Evolutionary conservation across 1,284 basidiomycete genomes (phyloP).

Genomic region (Ustilago cynodontis): DNA sequence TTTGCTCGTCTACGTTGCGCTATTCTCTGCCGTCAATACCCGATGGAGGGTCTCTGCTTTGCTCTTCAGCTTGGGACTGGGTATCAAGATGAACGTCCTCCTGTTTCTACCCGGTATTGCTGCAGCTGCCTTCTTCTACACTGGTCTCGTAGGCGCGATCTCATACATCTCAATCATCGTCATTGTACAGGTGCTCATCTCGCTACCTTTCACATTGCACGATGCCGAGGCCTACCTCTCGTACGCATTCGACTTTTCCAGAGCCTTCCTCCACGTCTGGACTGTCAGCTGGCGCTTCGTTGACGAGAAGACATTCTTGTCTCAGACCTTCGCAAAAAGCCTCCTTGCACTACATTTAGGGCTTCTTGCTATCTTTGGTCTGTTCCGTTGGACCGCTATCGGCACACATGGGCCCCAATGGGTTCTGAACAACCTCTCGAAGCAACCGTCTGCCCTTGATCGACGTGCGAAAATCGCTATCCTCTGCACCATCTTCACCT

Average conservation of each 20-base stretch:
- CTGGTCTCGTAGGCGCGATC: slow-evolving; percentile 73
- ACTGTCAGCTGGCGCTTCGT: slow-evolving; percentile 98
- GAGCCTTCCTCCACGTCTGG: slow-evolving; percentile 94
- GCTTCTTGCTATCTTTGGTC: slow-evolving; percentile 78
- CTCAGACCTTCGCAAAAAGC: slow-evolving; percentile 75
- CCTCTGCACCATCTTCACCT: slow-evolving; percentile 75
- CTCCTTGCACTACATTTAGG: slow-evolving; percentile 79
- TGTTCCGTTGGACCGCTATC: slow-evolving; percentile 78
- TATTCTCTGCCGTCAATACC: slow-evolving; percentile 74
- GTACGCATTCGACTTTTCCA: slow-evolving; percentile 86
- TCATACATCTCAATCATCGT: slow-evolving; percentile 22
- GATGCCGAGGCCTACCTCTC: slow-evolving; percentile 78
- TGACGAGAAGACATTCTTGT: slow-evolving; percentile 80
- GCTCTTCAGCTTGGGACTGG: slow-evolving; percentile 83
- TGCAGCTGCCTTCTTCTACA: slow-evolving; percentile 75
- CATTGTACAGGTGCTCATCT: slow-evolving; percentile 76
- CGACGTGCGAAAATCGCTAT: slow-evolving; percentile 10
- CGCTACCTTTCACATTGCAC: slow-evolving; percentile 79
- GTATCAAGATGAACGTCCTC: slow-evolving; percentile 95
- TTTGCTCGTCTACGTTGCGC: slow-evolving; percentile 72
- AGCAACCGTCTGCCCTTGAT: slow-evolving; percentile 2
- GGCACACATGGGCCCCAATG: slow-evolving; percentile 76
- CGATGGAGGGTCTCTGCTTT: slow-evolving; percentile 77
- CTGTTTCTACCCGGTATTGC: slow-evolving; percentile 86
- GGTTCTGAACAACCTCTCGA: slow-evolving; percentile 47